phyloP scores from a whole-genome alignment of 768 basidiomycete species.

The Chalciporus chontae region DNA sequence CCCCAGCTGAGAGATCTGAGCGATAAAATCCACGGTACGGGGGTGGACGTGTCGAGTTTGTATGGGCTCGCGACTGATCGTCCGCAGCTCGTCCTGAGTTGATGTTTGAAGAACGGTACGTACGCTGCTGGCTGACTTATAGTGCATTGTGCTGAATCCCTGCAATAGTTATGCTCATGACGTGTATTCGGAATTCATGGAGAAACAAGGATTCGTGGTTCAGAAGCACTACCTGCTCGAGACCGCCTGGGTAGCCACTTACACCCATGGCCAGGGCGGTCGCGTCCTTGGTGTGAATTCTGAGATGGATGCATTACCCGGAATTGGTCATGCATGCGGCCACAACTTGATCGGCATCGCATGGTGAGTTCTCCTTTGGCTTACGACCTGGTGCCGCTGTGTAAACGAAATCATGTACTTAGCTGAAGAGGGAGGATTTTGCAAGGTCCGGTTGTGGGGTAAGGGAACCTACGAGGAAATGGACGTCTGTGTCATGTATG shows the following conservation, averaged over 20 bases:
- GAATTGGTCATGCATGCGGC: conserved; percentile 72
- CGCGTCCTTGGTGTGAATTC: conserved; percentile 76
- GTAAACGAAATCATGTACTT: not conserved
- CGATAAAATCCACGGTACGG: conserved; percentile 66
- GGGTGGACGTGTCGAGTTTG: not conserved
- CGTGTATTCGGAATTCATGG: conserved; percentile 63
- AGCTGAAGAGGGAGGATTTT: conserved; percentile 80
- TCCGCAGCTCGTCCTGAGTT: conserved; percentile 68
- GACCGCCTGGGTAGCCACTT: conserved; percentile 79
- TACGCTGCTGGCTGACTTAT: not conserved
- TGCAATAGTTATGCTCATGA: conserved; percentile 64
- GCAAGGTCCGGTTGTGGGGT: conserved; percentile 66
- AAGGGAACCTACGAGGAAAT: conserved; percentile 75
- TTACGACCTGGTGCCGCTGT: not conserved
- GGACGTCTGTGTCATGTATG: conserved; percentile 73
- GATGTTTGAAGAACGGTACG: conserved; percentile 63
- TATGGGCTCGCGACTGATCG: conserved; percentile 1
- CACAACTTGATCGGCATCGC: conserved; percentile 80
- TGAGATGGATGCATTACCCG: conserved; percentile 67
- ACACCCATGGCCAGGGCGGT: conserved; percentile 60
- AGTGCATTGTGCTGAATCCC: not conserved
- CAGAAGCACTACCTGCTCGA: conserved; percentile 58
- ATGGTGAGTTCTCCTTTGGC: conserved; percentile 37
- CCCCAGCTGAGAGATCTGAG: conserved; percentile 59
- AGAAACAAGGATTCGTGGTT: conserved; percentile 61